phyloP scores from a whole-genome alignment of 2,329 filamentous ascomycete species.

The Epichloe coenophiala region DNA sequence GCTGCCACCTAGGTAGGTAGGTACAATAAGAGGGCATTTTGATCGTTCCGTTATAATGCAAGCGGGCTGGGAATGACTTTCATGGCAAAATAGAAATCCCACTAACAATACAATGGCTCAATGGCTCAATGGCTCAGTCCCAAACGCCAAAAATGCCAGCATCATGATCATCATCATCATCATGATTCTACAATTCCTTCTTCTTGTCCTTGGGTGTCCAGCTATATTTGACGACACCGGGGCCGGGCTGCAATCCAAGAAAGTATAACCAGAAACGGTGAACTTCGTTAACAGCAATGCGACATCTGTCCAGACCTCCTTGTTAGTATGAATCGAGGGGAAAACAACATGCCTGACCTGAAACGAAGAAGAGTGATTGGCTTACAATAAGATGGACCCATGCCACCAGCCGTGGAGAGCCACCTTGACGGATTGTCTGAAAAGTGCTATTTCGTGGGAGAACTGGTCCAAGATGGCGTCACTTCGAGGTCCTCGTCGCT shows the following conservation, averaged over 20 bases:
- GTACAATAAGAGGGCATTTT: too few relatives aligned
- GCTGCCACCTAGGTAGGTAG: neutral
- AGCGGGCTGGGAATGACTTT: too few relatives aligned
- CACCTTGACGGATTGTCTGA: conserved; percentile 49
- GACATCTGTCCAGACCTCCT: neutral
- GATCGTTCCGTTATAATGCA: too few relatives aligned
- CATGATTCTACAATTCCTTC: conserved; percentile 1
- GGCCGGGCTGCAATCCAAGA: conserved; percentile 5
- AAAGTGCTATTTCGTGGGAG: conserved; percentile 46
- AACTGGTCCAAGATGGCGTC: conserved; percentile 40
- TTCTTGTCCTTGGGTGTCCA: conserved; percentile 6
- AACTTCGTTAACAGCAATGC: neutral
- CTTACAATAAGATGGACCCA: conserved; percentile 59
- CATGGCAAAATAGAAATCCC: neutral
- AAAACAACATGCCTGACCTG: neutral
- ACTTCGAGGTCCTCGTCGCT: conserved; percentile 18
- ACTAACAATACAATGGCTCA: neutral
- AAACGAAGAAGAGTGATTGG: conserved; percentile 12
- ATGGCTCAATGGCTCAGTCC: neutral
- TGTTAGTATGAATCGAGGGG: neutral
- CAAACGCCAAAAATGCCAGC: neutral
- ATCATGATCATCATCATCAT: neutral
- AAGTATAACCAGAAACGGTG: conserved; percentile 5
- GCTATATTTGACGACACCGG: conserved; percentile 3
- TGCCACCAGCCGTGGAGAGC: conserved; percentile 58